phyloP scores from a whole-genome alignment of 345 rosid genomes.

The Mallotus nudiflorus region DNA sequence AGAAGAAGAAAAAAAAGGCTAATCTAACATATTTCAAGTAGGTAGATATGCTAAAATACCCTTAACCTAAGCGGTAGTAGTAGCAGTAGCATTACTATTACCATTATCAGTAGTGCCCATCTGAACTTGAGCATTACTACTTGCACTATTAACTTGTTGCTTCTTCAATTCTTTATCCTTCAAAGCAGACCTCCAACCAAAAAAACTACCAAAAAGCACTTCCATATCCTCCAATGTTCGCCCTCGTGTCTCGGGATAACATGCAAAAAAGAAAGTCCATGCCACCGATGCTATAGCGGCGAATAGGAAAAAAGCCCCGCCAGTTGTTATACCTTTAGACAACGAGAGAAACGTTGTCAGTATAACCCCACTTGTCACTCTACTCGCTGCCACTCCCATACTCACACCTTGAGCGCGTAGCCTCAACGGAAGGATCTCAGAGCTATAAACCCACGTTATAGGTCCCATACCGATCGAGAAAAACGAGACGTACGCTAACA shows the following conservation, averaged over 20 bases:
- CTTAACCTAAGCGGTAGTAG: not conserved
- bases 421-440: conserved; percentile 83
- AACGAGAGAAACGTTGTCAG: conserved; percentile 58
- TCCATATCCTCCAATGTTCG: conserved; percentile 75
- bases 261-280: conserved; percentile 54
- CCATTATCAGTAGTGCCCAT: too few relatives aligned
- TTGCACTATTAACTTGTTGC: not conserved
- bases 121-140: conserved; percentile 11
- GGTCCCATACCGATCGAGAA: conserved; percentile 96
- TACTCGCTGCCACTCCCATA: conserved; percentile 61
- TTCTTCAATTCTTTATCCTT: conserved; percentile 13
- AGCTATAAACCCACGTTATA: conserved; percentile 73
- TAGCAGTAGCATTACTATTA: not conserved
- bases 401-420: conserved; percentile 82
- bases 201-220: conserved; percentile 48
- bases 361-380: conserved; percentile 70
- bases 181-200: conserved; percentile 43
- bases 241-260: conserved; percentile 76
- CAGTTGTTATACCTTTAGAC: conserved; percentile 52
- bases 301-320: conserved; percentile 79
- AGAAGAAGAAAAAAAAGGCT: not conserved
- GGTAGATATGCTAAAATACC: not conserved
- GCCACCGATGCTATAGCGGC: conserved; percentile 47
- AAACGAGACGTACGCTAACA: conserved; percentile 60
- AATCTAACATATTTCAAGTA: not conserved